Evolutionary conservation across 2,329 filamentous ascomycete species (phyloP).

Genomic region (Aspergillus novoparasiticus): DNA sequence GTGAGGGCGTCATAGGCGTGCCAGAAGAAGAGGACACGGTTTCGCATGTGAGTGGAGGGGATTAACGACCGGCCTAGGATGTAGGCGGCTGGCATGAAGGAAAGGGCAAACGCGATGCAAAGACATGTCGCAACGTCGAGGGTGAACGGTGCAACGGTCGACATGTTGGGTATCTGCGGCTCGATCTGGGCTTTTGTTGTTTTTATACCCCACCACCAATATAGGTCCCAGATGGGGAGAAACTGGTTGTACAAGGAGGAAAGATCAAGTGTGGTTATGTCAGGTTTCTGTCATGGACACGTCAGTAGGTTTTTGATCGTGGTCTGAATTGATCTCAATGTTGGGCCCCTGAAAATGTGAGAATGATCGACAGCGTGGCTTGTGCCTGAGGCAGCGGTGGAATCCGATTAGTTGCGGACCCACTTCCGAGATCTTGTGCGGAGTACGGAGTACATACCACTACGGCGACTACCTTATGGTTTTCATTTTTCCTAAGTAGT

Average conservation of each 20-base stretch:
- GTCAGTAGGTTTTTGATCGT: not conserved
- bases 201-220: not conserved
- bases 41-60: constrained; percentile 55
- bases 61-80: constrained; percentile 52
- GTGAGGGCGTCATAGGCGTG: constrained; percentile 90
- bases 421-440: not conserved
- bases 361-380: not conserved
- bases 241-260: no score
- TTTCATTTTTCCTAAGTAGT: no score
- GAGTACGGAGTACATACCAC: no score
- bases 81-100: constrained; percentile 58
- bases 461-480: no score
- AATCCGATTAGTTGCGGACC: not conserved
- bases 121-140: constrained; percentile 52
- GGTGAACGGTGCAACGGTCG: constrained; percentile 32
- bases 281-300: not conserved
- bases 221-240: not conserved
- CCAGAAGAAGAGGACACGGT: constrained; percentile 88
- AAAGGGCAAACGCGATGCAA: constrained; percentile 57
- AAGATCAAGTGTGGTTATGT: not conserved
- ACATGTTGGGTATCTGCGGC: constrained; percentile 13
- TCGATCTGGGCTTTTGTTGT: not conserved
- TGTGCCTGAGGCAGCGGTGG: not conserved
- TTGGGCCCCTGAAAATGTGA: not conserved
- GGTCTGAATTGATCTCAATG: not conserved